A percentile compares a stretch with the other conserved stretches of the same genome.
phyloP scores from a whole-genome alignment of 257 asterid species.

The Solanum lycopersicoides region DNA sequence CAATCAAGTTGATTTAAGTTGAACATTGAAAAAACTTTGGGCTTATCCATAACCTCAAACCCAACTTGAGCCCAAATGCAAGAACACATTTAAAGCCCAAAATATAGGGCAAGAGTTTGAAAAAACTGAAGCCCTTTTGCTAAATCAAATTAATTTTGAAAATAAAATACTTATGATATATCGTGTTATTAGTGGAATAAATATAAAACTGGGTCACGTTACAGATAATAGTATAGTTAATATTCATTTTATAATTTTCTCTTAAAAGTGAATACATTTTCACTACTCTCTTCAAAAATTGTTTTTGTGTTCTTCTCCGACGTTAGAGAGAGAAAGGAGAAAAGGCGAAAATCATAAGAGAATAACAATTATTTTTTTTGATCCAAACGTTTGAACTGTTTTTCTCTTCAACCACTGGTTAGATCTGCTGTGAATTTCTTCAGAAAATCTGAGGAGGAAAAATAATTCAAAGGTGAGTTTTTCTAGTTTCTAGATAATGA shows the following conservation, averaged over 20 bases:
- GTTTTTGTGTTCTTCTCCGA: not conserved
- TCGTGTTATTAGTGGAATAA: not conserved
- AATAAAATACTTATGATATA: not conserved
- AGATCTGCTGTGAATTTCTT: not conserved
- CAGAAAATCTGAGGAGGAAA: not conserved
- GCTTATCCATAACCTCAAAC: not conserved
- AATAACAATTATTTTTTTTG: not conserved
- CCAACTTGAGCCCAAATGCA: not conserved
- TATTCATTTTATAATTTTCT: not conserved
- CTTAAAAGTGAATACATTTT: not conserved
- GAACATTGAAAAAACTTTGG: not conserved
- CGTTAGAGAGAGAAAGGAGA: slow-evolving; percentile 2
- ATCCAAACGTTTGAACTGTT: not conserved
- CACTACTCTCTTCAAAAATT: not conserved
- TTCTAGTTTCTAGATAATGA: not conserved
- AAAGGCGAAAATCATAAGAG: not conserved
- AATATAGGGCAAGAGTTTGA: not conserved
- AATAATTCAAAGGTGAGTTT: not conserved
- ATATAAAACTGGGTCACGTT: not conserved
- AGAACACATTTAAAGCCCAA: not conserved
- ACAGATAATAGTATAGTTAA: not conserved
- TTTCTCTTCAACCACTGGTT: not conserved
- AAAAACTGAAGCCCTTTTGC: not conserved
- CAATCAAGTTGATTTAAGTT: not conserved
- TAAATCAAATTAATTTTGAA: not conserved